Evolutionary conservation across 192 early-diverging fungal species (phyloP), one percentile per base, ranked within the genome.

Genomic region (Jimgerdemannia flammicorona): DNA sequence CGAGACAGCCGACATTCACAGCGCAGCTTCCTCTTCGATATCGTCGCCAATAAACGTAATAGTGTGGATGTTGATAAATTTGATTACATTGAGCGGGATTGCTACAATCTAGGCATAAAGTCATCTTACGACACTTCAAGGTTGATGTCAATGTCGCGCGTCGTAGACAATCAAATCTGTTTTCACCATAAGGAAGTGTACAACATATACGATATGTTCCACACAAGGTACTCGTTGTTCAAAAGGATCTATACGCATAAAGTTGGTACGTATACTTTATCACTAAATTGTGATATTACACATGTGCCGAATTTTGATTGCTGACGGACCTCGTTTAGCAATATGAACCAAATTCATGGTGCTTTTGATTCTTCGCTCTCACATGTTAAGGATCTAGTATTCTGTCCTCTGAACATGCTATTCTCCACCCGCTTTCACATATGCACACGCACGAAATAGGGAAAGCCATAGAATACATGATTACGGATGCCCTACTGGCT

Each of bases 41-140:
- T 99, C 78, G 96, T 99, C 0, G 93, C 96, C 64, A 99, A 99
- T 87, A 93, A 97, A 79, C 86, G 92, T 44, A 99, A 96, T 78
- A 91, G 90, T 39, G 84, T 99, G 18, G 97, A 99, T 77, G 96
- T 98, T 4, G 97, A 99, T 81, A 97, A 97, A 81, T 95, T 97
- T 72, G 90, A 91, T 78, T 93, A 92, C 71, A 79, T 93, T 29
- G 86, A 92, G 79, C 81, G 92, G 17, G 93, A 93, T 83, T 95
- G 93, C 73, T 90, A 93, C 77, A 95, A 97, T 72, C 81, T 92
- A 10, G 92, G 92, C 4, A 80, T 95, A 18, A 85, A 83, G 64
- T 80, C 74, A 64, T 83, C 79, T 9, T 84, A 82, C 44, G 86
- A 88, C 68, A 81, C 79, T 39, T 80, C 81, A 7, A 82, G 96